Conservation (phyloP, 2,329 filamentous ascomycete species). For the Claviceps sp. region DNA sequence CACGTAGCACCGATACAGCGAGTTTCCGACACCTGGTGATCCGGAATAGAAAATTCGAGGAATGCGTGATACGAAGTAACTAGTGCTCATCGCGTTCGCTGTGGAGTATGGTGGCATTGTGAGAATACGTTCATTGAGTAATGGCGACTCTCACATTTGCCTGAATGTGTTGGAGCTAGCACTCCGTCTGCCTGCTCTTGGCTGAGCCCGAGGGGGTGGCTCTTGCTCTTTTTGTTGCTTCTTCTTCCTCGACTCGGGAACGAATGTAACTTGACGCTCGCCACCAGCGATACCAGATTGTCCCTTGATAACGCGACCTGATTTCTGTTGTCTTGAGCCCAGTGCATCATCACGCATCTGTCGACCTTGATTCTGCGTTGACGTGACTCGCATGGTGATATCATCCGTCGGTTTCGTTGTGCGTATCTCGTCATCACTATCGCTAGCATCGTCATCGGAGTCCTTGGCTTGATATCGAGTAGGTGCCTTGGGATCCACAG, state of each 20-base stretch:
- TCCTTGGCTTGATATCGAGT: constrained; percentile 25
- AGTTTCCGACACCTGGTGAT: too few species aligned
- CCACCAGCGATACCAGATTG: constrained; percentile 39
- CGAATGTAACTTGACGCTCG: constrained; percentile 60
- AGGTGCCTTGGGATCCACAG: constrained; percentile 20
- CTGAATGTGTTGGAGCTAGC: constrained; percentile 67
- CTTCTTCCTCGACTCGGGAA: constrained; percentile 44
- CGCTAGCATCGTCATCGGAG: constrained; percentile 31
- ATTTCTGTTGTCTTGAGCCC: constrained; percentile 40
- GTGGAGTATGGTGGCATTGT: not conserved
- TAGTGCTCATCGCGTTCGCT: not conserved
- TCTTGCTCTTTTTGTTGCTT: constrained; percentile 25
- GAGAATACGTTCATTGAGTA: constrained; percentile 5
- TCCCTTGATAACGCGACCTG: constrained; percentile 30
- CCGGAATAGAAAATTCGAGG: too few species aligned
- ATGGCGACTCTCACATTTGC: constrained; percentile 33
- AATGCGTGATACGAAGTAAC: too few species aligned
- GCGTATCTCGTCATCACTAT: constrained; percentile 20
- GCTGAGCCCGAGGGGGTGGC: constrained; percentile 18
- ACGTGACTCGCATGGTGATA: constrained; percentile 54
- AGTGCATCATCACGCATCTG: constrained; percentile 42
- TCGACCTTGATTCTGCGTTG: constrained; percentile 47
- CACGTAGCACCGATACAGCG: constrained; percentile 28
- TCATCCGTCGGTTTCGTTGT: constrained; percentile 19
- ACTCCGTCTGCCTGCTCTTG: constrained; percentile 43